Percentiles rank a stretch among this genome's conserved stretches.
Evolutionary conservation across 2,329 filamentous ascomycete genomes (phyloP).

Genomic region (Penicillium glabrum): DNA sequence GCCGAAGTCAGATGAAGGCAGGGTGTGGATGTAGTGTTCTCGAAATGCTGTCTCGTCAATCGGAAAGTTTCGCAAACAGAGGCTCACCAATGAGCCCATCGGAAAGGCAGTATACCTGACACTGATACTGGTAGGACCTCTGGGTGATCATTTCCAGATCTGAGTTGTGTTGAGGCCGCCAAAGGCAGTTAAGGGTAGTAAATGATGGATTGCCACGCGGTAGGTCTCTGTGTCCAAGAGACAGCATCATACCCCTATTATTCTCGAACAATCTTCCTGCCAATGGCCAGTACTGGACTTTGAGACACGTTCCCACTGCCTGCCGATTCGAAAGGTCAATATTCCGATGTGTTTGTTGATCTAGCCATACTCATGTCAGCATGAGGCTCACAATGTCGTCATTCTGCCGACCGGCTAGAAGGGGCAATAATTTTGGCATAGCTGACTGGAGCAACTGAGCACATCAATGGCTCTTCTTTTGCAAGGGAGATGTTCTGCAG

Average conservation of each 20-base stretch:
- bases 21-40: not conserved
- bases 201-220: not conserved
- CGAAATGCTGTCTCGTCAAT: not conserved
- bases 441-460: not conserved
- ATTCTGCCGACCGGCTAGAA: not conserved
- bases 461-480: not conserved
- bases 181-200: not conserved
- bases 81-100: not conserved
- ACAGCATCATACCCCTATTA: not conserved
- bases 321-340: not conserved
- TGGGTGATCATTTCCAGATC: not conserved
- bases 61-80: not conserved
- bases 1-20: not conserved
- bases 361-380: not conserved
- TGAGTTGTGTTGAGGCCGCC: not conserved
- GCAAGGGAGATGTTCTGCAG: not conserved
- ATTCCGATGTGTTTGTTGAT: not conserved
- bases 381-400: not conserved
- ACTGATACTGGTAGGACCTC: not conserved
- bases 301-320: not conserved
- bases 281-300: not conserved
- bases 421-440: not conserved
- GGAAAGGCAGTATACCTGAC: not conserved
- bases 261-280: not conserved
- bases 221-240: not conserved